Evolutionary conservation across 257 asterid species (phyloP), one percentile per base, ranked within the genome.

Genomic region (Penstemon eatonii): DNA sequence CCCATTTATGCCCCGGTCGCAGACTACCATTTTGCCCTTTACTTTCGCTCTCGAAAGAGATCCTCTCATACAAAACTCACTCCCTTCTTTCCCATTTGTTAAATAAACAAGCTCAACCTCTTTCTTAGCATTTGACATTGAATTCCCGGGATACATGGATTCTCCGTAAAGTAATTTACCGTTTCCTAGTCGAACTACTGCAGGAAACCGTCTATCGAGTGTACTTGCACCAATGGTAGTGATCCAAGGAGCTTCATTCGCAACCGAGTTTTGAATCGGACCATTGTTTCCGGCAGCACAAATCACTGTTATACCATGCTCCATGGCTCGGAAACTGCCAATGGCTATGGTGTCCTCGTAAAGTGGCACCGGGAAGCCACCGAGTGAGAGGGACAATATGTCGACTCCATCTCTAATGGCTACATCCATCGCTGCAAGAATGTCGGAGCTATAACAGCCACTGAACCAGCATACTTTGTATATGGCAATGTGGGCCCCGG

Each of bases 281-380:
- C 98, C 98, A 6, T 88, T 88, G 45, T 92, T 92, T 56, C 98
- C 97, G n/a, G 97, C 98, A 3, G 96, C 95, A 19, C 96, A 90
- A 19, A 90, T 66, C 15, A 92, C 96, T 3, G 90, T 73, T 63
- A 92, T 88, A 11, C 98, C 97, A 12, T 84, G 96, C 75, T 90
- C 95, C 91, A 90, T 74, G 0, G 96, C 98, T 44, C 96, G 85
- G 59, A 86, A 92, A 73, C 97, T 88, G 15, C 98, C 96, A 6
- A 90, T 85, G 74, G 97, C 98, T 15, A 90, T 90, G 11, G 80
- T 86, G 78, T 92, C 97, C 66, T 90, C 96, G 25, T 86, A 85
- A 10, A 89, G 89, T 4, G 97, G 96, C 19, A 88, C 74, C 0
- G 96, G 97, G 66, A 90, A 88, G 67, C 96, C 95, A 3, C 96